These are phyloP conservation scores for Exophiala sp. DNA, from an alignment of 2,329 filamentous ascomycete species.

Conservation along the genomic window DNA sequence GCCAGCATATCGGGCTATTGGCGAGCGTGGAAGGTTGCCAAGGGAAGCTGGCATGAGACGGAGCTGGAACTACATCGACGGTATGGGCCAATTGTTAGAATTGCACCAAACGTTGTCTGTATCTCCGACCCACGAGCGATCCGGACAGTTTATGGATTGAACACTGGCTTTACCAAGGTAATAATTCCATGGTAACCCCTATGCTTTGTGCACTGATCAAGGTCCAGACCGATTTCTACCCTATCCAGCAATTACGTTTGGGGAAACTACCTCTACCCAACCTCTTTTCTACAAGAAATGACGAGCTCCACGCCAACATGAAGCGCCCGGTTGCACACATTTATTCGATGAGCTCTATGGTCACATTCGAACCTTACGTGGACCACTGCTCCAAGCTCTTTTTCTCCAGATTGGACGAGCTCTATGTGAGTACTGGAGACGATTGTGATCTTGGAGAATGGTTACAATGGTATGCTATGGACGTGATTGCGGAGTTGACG, in stretches of 20 bases:
- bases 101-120: conserved; percentile 38
- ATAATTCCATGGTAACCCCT: background rate
- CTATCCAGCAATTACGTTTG: background rate
- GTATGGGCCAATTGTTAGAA: conserved; percentile 16
- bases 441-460: conserved; percentile 44
- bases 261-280: too few species aligned
- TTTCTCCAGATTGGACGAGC: conserved; percentile 45
- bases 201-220: too few species aligned
- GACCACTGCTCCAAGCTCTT: conserved; percentile 53
- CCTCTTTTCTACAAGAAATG: conserved; percentile 56
- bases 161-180: background rate
- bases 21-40: conserved; percentile 3
- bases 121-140: conserved; percentile 70
- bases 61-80: conserved; percentile 19
- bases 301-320: conserved; percentile 53
- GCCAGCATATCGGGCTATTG: conserved; percentile 14
- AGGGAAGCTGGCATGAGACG: conserved; percentile 19
- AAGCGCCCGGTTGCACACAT: conserved; percentile 29
- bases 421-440: conserved; percentile 29
- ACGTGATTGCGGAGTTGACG: conserved; percentile 40
- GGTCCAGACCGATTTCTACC: conserved; percentile 1
- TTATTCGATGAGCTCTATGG: too few species aligned
- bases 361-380: conserved; percentile 35
- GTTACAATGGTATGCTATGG: conserved; percentile 57
- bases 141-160: conserved; percentile 49